Base-by-base conservation (phyloP, 805 yeast species). In the Pichia insulana region DNA sequence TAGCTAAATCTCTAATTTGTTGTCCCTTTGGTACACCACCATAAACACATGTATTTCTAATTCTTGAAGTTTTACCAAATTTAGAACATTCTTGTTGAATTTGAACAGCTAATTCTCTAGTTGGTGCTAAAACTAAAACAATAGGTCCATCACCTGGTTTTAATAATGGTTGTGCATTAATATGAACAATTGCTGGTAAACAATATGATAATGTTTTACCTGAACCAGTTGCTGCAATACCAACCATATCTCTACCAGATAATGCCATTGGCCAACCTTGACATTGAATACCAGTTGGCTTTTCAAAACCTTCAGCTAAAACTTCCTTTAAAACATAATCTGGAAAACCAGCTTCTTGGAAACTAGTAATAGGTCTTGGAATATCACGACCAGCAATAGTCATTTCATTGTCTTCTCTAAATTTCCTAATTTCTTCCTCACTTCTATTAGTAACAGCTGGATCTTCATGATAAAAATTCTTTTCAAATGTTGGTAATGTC, bases 241-340 rank as follows among this genome's bases (percentile, higher is more conserved):
- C 98, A 67, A 92, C 85, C 90, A 92, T 83, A 65, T 92, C 97
- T 71, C 97, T 86, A 73, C 98, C 98, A 56, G 90, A 80, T 46
- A 89, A 73, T 59, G 98, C 98, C 98, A 92, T 92, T 50, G 98
- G 98, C 98, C 98, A 92, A 72, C 98, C 98, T 73, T 92, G 98
- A 68, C 96, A 87, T 72, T 92, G 98, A 60, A 92, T 92, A 52
- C 87, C 88, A 44, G 98, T 92, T 57, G 98, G 98, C 51, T 71
- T 76, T 43, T 81, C 92, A 71, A 92, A 92, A 48, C 97, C 97
- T 68, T 85, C 88, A 46, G 80, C 80, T 67, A 83, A 77, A 55
- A 92, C 89, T 73, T 90, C 96, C 46, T 67, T 71, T 60, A 92
- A 73, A 36, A 90, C 97, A 63, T 90, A 89, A 55, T 79, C 84